A percentile compares a stretch with the other conserved stretches of the same genome.
Evolutionary conservation across 108 stramenopile genomes (phyloP).

Genomic region (Cyclostephanos invisitatus): DNA sequence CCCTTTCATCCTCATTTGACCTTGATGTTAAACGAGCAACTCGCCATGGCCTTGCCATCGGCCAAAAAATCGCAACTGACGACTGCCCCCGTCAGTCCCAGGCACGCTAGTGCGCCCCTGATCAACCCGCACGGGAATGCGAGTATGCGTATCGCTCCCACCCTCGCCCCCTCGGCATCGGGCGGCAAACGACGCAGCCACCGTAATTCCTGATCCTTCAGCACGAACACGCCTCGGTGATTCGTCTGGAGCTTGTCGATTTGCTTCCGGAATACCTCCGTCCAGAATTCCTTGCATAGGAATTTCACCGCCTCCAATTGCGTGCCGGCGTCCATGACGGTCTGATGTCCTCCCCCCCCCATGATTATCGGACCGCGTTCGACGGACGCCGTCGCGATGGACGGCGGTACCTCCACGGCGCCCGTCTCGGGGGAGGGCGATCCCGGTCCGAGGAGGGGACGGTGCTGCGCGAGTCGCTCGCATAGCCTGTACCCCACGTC

Average conservation of each 20-base stretch:
- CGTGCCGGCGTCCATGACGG: conserved; percentile 42
- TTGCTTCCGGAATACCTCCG: conserved; percentile 90
- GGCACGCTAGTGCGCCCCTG: conserved; percentile 86
- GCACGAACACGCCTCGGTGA: conserved; percentile 92
- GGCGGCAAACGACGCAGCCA: conserved; percentile 79
- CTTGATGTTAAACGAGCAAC: conserved; percentile 92
- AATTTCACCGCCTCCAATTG: conserved; percentile 94
- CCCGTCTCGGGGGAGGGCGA: conserved; percentile 49
- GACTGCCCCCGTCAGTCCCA: conserved; percentile 80
- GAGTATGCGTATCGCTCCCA: conserved; percentile 76
- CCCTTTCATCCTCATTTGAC: conserved; percentile 71
- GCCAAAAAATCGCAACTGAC: conserved; percentile 93
- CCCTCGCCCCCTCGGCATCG: conserved; percentile 71
- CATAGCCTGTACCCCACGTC: conserved; percentile 88
- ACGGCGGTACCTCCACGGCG: conserved; percentile 52
- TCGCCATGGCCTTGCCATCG: conserved; percentile 87
- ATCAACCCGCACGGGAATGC: conserved; percentile 92
- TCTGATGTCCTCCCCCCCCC: conserved; percentile 43
- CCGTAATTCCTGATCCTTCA: conserved; percentile 83
- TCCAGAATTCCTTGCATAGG: conserved; percentile 95
- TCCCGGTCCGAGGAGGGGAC: conserved; percentile 56
- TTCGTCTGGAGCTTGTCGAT: conserved; percentile 96
- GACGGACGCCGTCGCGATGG: not conserved
- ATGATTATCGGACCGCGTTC: conserved; percentile 37
- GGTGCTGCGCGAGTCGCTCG: conserved; percentile 84